A percentile compares a stretch with the other conserved stretches of the same genome.
Conservation (phyloP, 163 green algal species). For the Prototheca cutis region DNA sequence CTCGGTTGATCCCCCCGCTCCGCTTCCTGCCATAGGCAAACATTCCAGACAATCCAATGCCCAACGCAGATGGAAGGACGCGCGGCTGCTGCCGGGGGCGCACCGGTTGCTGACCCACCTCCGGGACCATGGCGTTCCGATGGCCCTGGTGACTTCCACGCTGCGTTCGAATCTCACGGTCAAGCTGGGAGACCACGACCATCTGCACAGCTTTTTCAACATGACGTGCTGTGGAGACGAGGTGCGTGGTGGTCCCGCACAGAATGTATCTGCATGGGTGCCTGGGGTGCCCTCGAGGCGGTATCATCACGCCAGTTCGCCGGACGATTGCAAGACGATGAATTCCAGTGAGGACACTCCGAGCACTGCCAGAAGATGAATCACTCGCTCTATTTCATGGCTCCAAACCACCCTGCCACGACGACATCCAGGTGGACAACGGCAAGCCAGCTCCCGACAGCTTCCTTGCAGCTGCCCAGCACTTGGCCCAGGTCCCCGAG, state of each 20-base stretch:
- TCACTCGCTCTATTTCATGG: too few relatives aligned
- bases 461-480: conserved; percentile 48
- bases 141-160: conserved; percentile 73
- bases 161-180: conserved; percentile 41
- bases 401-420: too few relatives aligned
- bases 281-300: too few relatives aligned
- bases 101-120: conserved; percentile 68
- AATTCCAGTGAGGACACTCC: too few relatives aligned
- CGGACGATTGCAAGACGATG: too few relatives aligned
- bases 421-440: conserved; percentile 16
- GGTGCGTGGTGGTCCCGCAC: conserved; percentile 9
- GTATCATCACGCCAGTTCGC: too few relatives aligned
- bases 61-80: conserved; percentile 65
- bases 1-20: too few relatives aligned
- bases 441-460: conserved; percentile 71
- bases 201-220: conserved; percentile 38
- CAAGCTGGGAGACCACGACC: conserved; percentile 52
- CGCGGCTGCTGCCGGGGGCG: conserved; percentile 65
- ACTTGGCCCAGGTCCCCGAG: conserved; percentile 32
- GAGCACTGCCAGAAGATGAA: too few relatives aligned
- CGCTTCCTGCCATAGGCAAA: too few relatives aligned
- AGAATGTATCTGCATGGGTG: too few relatives aligned
- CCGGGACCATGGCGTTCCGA: conserved; percentile 27
- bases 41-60: too few relatives aligned
- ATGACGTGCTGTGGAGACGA: conserved; percentile 52